Evolutionary conservation across 257 asterid genomes (phyloP), one percentile per base, ranked within the genome.

Genomic region (Solanum bulbocastanum): DNA sequence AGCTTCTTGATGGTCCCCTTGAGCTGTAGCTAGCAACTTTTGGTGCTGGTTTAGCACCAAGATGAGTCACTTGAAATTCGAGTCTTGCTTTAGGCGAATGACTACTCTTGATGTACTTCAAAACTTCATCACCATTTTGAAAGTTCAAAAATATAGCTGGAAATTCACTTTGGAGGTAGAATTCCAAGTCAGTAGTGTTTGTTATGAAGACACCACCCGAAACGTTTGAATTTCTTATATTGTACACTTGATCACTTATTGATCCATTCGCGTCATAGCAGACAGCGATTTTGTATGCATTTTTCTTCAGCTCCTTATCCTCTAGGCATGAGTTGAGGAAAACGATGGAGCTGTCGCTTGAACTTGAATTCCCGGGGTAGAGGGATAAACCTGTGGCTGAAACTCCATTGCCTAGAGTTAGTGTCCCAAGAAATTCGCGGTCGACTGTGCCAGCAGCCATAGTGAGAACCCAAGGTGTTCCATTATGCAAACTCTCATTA

Each of bases 371-470:
- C 16, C 94, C 95, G 0, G 93, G 94, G 58, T 92, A 95, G 23
- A 95, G 94, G 11, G 98, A 91, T 52, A 78, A 69, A 1, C 98
- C 98, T 0, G 91, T 40, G 37, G 88, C 86, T 0, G 93, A 90
- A 62, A 84, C 86, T 71, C 95, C 96, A 86, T 93, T 94, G 27
- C 91, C 94, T 0, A 95, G 91, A 33, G 60, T 30, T 10, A 95
- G 36, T 1, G 84, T 91, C 56, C 96, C 96, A 0, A 69, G 87
- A 69, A 94, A 94, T 2, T 91, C 90, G 1, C 98, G 91, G 30
- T 95, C 98, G 5, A 91, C 65, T 12, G 98, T 94, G 2, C 98
- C 94, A 2, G 98, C 96, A 13, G 96, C 98, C 4, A 94, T 95
- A 22, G 87, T 95, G 62, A 94, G 92, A 44, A 95, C 94, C 98